These are phyloP conservation scores for Fusarium piperis DNA, from an alignment of 2,329 filamentous ascomycete genomes.

Conservation along the genomic window DNA sequence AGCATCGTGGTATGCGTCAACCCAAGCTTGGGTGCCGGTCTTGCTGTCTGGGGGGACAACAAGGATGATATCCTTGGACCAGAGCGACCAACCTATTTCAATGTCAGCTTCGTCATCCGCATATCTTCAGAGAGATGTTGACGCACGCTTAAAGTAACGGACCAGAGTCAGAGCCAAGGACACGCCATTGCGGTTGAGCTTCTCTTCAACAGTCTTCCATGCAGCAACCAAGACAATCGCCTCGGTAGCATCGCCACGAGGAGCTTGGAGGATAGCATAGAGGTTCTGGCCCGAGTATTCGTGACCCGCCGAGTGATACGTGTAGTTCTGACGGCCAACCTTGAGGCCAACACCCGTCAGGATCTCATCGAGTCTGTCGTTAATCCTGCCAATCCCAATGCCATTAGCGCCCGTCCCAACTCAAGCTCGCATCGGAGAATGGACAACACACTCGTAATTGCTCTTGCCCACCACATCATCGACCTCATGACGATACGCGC, in stretches of 20 bases:
- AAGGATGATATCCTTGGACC: conserved; percentile 98
- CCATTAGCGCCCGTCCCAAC: background rate
- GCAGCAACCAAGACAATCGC: conserved; percentile 92
- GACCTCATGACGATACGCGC: conserved; percentile 88
- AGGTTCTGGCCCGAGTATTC: conserved; percentile 85
- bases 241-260: conserved; percentile 94
- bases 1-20: conserved; percentile 95
- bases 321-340: conserved; percentile 86
- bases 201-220: conserved; percentile 83
- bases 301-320: conserved; percentile 81
- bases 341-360: conserved; percentile 85
- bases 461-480: conserved; percentile 65
- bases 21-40: conserved; percentile 93
- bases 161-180: conserved; percentile 86
- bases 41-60: conserved; percentile 89
- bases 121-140: background rate
- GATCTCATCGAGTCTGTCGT: conserved; percentile 78
- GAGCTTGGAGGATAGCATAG: conserved; percentile 92
- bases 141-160: conserved; percentile 87
- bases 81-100: conserved; percentile 85
- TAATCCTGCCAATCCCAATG: conserved; percentile 57
- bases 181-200: conserved; percentile 87
- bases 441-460: conserved; percentile 61
- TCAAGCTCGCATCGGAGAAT: background rate
- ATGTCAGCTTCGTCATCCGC: conserved; percentile 26